Conservation (phyloP, 108 stramenopile species). For the Cyclotella atomus region DNA sequence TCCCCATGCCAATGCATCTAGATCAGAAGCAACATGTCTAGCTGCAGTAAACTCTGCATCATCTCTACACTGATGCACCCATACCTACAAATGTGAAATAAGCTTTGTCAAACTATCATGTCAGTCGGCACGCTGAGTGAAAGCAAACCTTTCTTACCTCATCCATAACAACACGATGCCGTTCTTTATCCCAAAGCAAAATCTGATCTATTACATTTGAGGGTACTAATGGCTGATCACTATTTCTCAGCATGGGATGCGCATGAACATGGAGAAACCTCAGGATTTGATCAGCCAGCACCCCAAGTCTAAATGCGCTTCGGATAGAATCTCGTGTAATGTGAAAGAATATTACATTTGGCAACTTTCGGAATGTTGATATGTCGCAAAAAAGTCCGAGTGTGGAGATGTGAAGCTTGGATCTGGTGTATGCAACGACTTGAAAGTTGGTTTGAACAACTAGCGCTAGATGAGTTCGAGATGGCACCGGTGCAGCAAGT, state of each 20-base stretch:
- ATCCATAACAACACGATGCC: constrained; percentile 69
- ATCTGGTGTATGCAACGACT: constrained; percentile 87
- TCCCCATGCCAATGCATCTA: constrained; percentile 69
- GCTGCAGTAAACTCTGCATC: constrained; percentile 77
- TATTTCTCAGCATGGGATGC: constrained; percentile 78
- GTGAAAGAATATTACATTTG: constrained; percentile 84
- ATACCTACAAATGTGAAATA: constrained; percentile 52
- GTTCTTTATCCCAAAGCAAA: constrained; percentile 86
- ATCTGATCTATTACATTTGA: constrained; percentile 91
- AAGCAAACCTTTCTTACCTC: constrained; percentile 37
- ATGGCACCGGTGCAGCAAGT: constrained; percentile 67
- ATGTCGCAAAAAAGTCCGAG: constrained; percentile 88
- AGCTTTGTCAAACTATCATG: neutral
- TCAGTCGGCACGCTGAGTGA: neutral
- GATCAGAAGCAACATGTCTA: constrained; percentile 53
- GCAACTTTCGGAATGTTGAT: constrained; percentile 73
- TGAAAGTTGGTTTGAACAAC: constrained; percentile 94
- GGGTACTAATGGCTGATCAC: constrained; percentile 65
- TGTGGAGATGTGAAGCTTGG: constrained; percentile 83
- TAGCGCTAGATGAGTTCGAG: constrained; percentile 78
- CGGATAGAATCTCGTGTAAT: constrained; percentile 87
- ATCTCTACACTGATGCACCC: constrained; percentile 65
- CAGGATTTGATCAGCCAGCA: constrained; percentile 83
- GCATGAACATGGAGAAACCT: constrained; percentile 89
- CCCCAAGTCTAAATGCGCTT: constrained; percentile 77